phyloP scores from a whole-genome alignment of 495 filamentous ascomycete genomes.

The Xylaria scruposa region DNA sequence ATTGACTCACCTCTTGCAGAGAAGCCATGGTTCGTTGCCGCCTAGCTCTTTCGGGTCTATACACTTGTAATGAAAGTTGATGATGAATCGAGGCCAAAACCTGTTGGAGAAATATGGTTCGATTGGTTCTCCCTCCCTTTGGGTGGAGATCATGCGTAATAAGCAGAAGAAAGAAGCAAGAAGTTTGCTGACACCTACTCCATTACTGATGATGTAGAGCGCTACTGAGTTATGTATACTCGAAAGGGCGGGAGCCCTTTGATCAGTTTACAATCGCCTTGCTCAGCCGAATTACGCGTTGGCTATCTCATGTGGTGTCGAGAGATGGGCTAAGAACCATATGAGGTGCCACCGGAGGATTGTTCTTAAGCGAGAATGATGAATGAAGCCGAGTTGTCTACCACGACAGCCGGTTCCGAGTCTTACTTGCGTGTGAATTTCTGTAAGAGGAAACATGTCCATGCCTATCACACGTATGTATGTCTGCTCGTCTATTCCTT shows the following conservation, averaged over 20 bases:
- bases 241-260: neutral
- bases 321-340: neutral
- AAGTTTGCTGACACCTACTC: slow-evolving; percentile 4
- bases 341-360: slow-evolving; percentile 4
- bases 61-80: neutral
- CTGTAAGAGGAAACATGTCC: slow-evolving; percentile 19
- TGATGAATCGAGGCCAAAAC: neutral
- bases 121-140: neutral
- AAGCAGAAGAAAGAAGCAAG: slow-evolving; percentile 2
- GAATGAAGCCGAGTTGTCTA: slow-evolving; percentile 20
- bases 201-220: slow-evolving; percentile 1
- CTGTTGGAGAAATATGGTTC: neutral
- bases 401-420: slow-evolving; percentile 19
- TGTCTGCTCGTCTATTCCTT: slow-evolving; percentile 1
- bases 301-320: neutral
- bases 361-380: slow-evolving; percentile 11
- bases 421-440: slow-evolving; percentile 26
- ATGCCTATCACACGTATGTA: slow-evolving; percentile 17
- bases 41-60: neutral
- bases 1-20: slow-evolving; percentile 14
- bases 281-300: slow-evolving; percentile 16
- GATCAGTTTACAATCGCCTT: neutral
- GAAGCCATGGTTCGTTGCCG: slow-evolving; percentile 21
- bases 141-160: slow-evolving; percentile 8
- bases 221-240: slow-evolving; percentile 10